Base-by-base conservation (phyloP, 2,329 filamentous ascomycete genomes). In the Taxawa tesnikishii region DNA sequence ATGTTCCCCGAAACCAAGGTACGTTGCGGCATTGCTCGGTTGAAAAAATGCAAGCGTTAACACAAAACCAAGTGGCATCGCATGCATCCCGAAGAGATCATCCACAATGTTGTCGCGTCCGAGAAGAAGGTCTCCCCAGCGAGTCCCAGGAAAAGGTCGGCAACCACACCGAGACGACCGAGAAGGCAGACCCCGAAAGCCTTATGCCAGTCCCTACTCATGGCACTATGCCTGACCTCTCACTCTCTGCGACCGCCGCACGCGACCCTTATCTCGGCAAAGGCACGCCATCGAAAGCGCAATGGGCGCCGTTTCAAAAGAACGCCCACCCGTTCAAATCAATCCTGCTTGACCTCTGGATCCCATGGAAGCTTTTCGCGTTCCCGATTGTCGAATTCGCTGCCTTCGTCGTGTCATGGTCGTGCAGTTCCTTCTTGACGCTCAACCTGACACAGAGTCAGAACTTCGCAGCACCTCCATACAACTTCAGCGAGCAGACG, bases 1-100 rank as follows among this genome's bases (percentile, higher is more conserved):
- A 56, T 71, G 43, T 77, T 77, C 43, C 75, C 75, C 0, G 74
- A 79, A 47, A 78, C 74, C 0, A n/a, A n/a, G n/a, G n/a, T n/a
- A n/a, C n/a, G n/a, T n/a, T n/a, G n/a, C n/a, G n/a, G n/a, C n/a
- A n/a, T n/a, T n/a, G n/a, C n/a, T n/a, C n/a, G n/a, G n/a, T n/a
- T n/a, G n/a, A n/a, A n/a, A n/a, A n/a, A n/a, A n/a, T n/a, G n/a
- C n/a, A n/a, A n/a, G n/a, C n/a, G n/a, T n/a, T n/a, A n/a, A n/a
- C n/a, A n/a, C n/a, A n/a, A n/a, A n/a, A n/a, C n/a, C 19, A 69
- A 68, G 39, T 79, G 65, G 54, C 62, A 68, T 34, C 67, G 73
- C 9, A 37, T 40, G 3, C 56, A 62, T 32, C 51, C 50, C 3
- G 38, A 47, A 8, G 48, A 54, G 13, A 29, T 50, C 2, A 23